A percentile compares a stretch with the other conserved stretches of the same genome.
Evolutionary conservation across 805 yeast genomes (phyloP).

Genomic region (Candida hispaniensis): DNA sequence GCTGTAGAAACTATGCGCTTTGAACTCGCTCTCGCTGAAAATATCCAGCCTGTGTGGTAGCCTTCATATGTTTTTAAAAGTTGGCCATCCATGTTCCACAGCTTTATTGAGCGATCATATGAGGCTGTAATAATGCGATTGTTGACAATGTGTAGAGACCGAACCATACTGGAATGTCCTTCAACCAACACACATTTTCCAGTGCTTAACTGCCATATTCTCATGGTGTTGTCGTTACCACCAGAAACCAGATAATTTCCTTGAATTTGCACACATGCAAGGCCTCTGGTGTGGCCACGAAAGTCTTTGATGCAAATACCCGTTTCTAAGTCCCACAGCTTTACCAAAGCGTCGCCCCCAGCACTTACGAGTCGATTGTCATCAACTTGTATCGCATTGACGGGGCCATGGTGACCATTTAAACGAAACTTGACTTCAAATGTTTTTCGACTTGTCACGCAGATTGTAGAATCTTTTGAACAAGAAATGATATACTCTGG

Average conservation of each 20-base stretch:
- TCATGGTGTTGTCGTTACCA: constrained; percentile 73
- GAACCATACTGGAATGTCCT: constrained; percentile 83
- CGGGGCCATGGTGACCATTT: constrained; percentile 29
- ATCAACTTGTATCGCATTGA: constrained; percentile 28
- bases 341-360: constrained; percentile 66
- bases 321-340: constrained; percentile 68
- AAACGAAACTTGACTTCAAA: constrained; percentile 20
- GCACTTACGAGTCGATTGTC: constrained; percentile 27
- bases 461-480: constrained; percentile 29
- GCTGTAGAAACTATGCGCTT: constrained; percentile 29
- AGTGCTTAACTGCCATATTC: constrained; percentile 77
- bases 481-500: constrained; percentile 26
- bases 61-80: constrained; percentile 24
- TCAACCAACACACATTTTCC: constrained; percentile 59
- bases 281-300: constrained; percentile 73
- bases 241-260: constrained; percentile 68
- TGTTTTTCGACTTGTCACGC: constrained; percentile 25
- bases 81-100: constrained; percentile 29
- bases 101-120: constrained; percentile 30
- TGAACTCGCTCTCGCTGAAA: constrained; percentile 27
- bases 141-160: constrained; percentile 31
- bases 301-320: constrained; percentile 59
- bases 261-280: constrained; percentile 68
- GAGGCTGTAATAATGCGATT: constrained; percentile 28
- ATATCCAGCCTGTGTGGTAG: constrained; percentile 29